phyloP scores from a whole-genome alignment of 768 basidiomycete genomes.

The Holtermannia corniformis region DNA sequence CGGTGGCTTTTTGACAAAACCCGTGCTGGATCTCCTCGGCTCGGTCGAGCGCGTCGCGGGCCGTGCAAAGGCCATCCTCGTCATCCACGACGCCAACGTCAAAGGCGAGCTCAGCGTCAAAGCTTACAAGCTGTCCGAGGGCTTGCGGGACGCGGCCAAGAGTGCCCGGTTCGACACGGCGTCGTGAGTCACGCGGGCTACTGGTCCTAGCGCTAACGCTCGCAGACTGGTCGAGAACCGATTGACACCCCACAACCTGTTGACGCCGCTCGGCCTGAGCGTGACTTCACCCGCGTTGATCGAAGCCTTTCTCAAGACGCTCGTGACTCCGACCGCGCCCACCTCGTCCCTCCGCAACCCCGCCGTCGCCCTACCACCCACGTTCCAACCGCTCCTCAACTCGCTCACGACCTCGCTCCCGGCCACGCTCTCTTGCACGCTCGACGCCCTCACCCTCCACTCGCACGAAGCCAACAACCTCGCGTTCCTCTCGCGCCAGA shows the following conservation, averaged over 20 bases:
- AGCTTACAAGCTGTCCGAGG: conserved; percentile 71
- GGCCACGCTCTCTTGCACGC: conserved; percentile 69
- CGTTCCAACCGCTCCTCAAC: conserved; percentile 62
- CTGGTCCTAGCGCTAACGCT: neutral
- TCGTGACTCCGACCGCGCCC: conserved; percentile 49
- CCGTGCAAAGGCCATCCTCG: conserved; percentile 35
- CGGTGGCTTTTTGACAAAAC: conserved; percentile 31
- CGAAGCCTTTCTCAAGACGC: conserved; percentile 62
- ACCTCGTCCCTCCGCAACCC: conserved; percentile 16
- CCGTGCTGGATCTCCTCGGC: conserved; percentile 29
- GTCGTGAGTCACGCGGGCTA: conserved; percentile 50
- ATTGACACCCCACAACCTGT: conserved; percentile 72
- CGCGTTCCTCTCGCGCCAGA: conserved; percentile 77
- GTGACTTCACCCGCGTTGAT: conserved; percentile 72
- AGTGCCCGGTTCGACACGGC: conserved; percentile 72
- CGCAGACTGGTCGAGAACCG: conserved; percentile 65
- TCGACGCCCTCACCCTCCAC: conserved; percentile 75
- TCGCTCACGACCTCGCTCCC: conserved; percentile 58
- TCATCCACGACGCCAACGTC: conserved; percentile 34
- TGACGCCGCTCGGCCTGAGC: conserved; percentile 76
- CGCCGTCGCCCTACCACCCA: conserved; percentile 43
- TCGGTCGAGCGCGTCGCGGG: conserved; percentile 30
- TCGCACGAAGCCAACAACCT: conserved; percentile 86
- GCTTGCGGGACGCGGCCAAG: conserved; percentile 73
- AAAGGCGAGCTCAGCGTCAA: conserved; percentile 80